Conservation (phyloP, 257 asterid genomes). For the Penstemon davidsonii region DNA sequence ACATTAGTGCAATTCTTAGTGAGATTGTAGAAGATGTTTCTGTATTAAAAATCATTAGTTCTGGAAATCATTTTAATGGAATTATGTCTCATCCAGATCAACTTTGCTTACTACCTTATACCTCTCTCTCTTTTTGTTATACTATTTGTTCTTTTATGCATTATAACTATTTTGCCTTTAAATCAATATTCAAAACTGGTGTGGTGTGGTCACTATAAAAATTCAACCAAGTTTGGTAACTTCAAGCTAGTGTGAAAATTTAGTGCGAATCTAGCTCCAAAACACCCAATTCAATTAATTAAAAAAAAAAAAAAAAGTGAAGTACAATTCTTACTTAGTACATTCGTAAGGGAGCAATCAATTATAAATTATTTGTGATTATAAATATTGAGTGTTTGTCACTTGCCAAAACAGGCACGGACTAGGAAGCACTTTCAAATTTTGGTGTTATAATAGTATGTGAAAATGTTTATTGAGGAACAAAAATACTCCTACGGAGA, state of each 20-base stretch:
- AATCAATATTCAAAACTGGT: background rate
- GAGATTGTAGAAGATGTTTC: conserved; percentile 24
- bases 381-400: no score
- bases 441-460: background rate
- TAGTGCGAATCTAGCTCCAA: no score
- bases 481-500: no score
- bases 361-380: background rate
- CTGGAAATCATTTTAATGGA: conserved; percentile 27
- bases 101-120: background rate
- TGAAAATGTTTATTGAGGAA: background rate
- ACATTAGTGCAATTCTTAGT: conserved; percentile 23
- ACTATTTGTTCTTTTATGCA: background rate
- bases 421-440: background rate
- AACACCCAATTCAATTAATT: no score
- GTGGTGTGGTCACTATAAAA: background rate
- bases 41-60: conserved; percentile 27
- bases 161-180: background rate
- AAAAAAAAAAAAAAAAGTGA: no score
- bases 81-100: conserved; percentile 27
- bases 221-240: background rate
- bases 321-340: no score
- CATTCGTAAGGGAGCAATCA: no score
- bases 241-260: no score
- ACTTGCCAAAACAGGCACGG: no score
- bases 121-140: background rate